A percentile compares a stretch with the other conserved stretches of the same genome.
Evolutionary conservation across 306 rosid species (phyloP).

Genomic region (Dalbergia cochinchinensis): DNA sequence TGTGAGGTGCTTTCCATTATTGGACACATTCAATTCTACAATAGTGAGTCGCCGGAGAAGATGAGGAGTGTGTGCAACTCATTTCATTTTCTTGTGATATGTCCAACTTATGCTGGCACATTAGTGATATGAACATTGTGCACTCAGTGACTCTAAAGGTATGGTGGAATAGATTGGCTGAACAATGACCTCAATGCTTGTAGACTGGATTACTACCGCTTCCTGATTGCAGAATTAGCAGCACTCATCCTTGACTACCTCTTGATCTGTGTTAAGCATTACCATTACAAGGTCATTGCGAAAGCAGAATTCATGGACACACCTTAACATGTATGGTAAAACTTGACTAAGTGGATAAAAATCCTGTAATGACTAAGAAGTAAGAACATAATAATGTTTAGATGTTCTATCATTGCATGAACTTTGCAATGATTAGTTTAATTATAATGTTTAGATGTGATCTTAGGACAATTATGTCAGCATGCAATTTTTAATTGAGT

Average conservation of each 20-base stretch:
- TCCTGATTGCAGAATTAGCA: constrained; percentile 43
- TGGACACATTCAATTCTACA: constrained; percentile 59
- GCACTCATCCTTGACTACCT: constrained; percentile 42
- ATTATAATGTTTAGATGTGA: too few relatives aligned
- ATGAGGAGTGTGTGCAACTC: constrained; percentile 59
- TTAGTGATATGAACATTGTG: constrained; percentile 28
- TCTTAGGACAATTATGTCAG: too few relatives aligned
- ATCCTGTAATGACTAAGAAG: too few relatives aligned
- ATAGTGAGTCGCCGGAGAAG: constrained; percentile 51
- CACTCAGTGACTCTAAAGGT: constrained; percentile 18
- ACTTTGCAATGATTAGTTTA: too few relatives aligned
- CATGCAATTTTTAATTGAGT: too few relatives aligned
- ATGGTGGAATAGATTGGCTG: constrained; percentile 44
- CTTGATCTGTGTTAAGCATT: neutral
- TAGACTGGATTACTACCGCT: constrained; percentile 52
- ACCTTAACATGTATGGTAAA: constrained; percentile 1
- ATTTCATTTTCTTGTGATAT: neutral
- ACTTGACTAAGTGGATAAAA: too few relatives aligned
- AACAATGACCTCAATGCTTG: constrained; percentile 48
- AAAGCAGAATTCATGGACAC: constrained; percentile 5
- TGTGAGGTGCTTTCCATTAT: constrained; percentile 44
- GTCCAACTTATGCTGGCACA: neutral
- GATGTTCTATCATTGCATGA: too few relatives aligned
- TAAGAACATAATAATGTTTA: too few relatives aligned
- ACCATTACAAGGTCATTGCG: constrained; percentile 27